Base-by-base conservation (phyloP, 202 grass and related monocot genomes). In the Saccharum hybrid region DNA sequence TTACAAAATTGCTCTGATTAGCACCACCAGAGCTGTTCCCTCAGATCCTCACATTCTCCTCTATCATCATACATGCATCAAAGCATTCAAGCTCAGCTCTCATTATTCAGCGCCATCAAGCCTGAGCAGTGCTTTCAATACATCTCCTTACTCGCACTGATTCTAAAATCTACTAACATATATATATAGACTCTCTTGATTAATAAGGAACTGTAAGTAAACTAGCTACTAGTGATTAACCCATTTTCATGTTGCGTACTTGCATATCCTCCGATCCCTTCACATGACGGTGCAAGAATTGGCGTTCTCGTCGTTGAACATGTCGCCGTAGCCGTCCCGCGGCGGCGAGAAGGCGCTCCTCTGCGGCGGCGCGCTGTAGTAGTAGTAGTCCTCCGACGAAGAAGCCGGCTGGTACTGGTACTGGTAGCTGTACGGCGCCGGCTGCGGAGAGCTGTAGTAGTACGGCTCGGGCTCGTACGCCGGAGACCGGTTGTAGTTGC, bases 291-390 rank as follows among this genome's bases (percentile, higher is more conserved):
- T 85, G 81, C 94, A 97, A 10, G 94, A 88, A 71, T 91, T 91
- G 34, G 92, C 86, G 81, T 94, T 91, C 79, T 97, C 94, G 59
- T 97, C 94, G 10, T 92, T 86, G 88, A 94, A 97, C 79, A 92
- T 86, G 39, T 88, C 82, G 36, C 89, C 86, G 68, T 86, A 82
- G 1, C 86, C 66, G 3, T 88, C 77, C 30, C 85, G 66, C 0
- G 87, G 90, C 33, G 86, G 84, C 36, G 92, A 90, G 36, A 90
- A 83, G 71, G 81, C 82, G 31, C 76, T 88, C 57, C 87, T 82
- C 45, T 84, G 80, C 46, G 76, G 37, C 36, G 83, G 78, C 72
- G 76, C 73, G 9, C 96, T 83, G 75, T 99, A 92, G 81, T 94
- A 90, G 74, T 88, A 77, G 22, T 85, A 77, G 22, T 85, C 76